Evolutionary conservation across 192 early-diverging fungal genomes (phyloP).

Genomic region (Oehlia diaphana): DNA sequence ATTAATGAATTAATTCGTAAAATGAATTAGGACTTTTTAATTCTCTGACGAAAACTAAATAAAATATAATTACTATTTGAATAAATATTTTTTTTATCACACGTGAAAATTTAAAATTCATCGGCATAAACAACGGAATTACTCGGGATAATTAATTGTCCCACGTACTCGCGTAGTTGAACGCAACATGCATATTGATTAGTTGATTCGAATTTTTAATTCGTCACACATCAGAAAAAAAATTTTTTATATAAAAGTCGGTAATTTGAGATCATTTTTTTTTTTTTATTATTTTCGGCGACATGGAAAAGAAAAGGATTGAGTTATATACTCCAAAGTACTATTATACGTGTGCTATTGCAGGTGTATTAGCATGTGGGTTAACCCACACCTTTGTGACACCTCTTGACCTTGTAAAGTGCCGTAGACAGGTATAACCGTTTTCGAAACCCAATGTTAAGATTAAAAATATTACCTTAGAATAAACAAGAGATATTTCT

Average conservation of each 20-base stretch:
- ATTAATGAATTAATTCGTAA: constrained; percentile 96
- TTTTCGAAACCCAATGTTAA: not conserved
- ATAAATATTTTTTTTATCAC: no score
- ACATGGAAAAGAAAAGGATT: not conserved
- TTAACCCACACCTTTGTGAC: constrained; percentile 30
- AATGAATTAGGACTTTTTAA: constrained; percentile 79
- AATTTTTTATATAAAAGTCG: not conserved
- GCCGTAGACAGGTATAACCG: constrained; percentile 39
- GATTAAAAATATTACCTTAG: not conserved
- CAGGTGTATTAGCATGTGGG: constrained; percentile 45
- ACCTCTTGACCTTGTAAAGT: constrained; percentile 49
- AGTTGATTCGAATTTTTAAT: not conserved
- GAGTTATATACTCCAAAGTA: constrained; percentile 38
- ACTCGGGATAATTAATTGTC: no score
- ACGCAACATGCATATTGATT: not conserved
- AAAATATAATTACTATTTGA: no score
- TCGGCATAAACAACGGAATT: no score
- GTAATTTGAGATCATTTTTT: not conserved
- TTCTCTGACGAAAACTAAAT: no score
- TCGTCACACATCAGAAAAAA: not conserved
- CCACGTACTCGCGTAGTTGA: no score
- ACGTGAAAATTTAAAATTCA: no score
- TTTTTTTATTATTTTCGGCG: not conserved
- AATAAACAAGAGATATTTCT: not conserved
- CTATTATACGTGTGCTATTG: constrained; percentile 40